Percentiles rank a stretch among this genome's conserved stretches.
Evolutionary conservation across 1,284 basidiomycete genomes (phyloP).

Genomic region (Trametes polyzona): DNA sequence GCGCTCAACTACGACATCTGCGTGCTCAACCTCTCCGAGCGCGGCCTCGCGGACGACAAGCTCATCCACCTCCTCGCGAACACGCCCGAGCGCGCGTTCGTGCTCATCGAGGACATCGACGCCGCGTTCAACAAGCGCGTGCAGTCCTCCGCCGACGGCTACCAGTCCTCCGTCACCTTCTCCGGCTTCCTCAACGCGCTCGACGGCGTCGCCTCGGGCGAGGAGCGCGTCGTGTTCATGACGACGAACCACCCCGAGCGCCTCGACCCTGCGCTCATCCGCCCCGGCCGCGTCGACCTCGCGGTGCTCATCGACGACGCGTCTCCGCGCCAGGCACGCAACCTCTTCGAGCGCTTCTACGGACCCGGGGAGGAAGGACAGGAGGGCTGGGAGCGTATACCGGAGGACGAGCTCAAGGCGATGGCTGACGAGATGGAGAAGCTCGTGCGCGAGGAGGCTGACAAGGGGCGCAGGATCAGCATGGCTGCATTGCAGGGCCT

Average conservation of each 20-base stretch:
- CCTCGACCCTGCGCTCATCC: conserved; percentile 90
- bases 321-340: conserved; percentile 77
- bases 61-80: conserved; percentile 93
- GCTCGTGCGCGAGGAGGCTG: conserved; percentile 56
- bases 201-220: conserved; percentile 96
- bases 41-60: conserved; percentile 97
- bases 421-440: conserved; percentile 56
- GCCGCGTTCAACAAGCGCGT: conserved; percentile 96
- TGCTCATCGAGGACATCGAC: conserved; percentile 97
- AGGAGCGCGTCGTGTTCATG: conserved; percentile 98
- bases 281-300: conserved; percentile 93
- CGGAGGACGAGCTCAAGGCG: conserved; percentile 46
- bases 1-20: conserved; percentile 95
- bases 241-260: conserved; percentile 94
- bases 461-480: conserved; percentile 67
- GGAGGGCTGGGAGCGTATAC: conserved; percentile 29
- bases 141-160: conserved; percentile 89
- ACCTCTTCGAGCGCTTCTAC: conserved; percentile 90
- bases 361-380: conserved; percentile 43
- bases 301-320: conserved; percentile 89
- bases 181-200: conserved; percentile 97
- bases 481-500: conserved; percentile 95
- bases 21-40: conserved; percentile 93
- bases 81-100: conserved; percentile 89
- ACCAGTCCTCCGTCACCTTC: conserved; percentile 95